Evolutionary conservation across 2,329 filamentous ascomycete species (phyloP).

Genomic region (Ophiosphaerella herpotricha): DNA sequence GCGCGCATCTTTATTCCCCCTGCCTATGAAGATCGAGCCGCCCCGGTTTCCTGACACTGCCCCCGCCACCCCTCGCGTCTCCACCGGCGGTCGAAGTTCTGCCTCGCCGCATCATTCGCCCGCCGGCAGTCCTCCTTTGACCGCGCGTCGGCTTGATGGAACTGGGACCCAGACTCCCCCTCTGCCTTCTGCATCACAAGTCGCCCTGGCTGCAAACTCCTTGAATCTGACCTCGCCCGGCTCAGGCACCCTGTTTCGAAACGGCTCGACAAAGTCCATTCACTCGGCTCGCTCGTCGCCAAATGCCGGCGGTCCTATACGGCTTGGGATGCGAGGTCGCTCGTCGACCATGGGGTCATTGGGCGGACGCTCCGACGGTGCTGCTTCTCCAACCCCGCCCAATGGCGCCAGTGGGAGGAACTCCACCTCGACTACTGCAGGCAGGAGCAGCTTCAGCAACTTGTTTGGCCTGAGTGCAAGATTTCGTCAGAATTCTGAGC

Average conservation of each 20-base stretch:
- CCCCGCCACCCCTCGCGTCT: constrained; percentile 53
- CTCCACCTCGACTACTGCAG: constrained; percentile 76
- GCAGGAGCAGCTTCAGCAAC: constrained; percentile 90
- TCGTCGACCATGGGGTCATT: constrained; percentile 91
- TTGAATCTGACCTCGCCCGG: constrained; percentile 53
- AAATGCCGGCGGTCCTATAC: constrained; percentile 62
- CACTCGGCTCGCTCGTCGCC: constrained; percentile 66
- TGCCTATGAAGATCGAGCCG: constrained; percentile 73
- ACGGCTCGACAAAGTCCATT: constrained; percentile 66
- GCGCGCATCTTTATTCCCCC: constrained; percentile 79
- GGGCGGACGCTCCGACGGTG: constrained; percentile 72
- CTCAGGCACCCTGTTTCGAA: constrained; percentile 56
- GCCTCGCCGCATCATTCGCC: constrained; percentile 40
- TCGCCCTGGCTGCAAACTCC: constrained; percentile 55
- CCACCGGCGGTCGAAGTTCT: constrained; percentile 46
- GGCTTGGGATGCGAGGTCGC: constrained; percentile 68
- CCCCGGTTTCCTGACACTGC: constrained; percentile 51
- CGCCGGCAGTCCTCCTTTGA: constrained; percentile 45
- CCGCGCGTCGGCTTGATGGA: constrained; percentile 36
- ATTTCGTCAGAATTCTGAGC: constrained; percentile 80
- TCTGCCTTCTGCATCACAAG: constrained; percentile 57
- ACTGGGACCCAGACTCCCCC: constrained; percentile 39
- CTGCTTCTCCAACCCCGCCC: constrained; percentile 63
- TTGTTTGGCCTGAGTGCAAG: constrained; percentile 76
- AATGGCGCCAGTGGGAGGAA: constrained; percentile 60